Conservation (phyloP, 2,329 filamentous ascomycete genomes). For the Trichoderma citrinoviride region DNA sequence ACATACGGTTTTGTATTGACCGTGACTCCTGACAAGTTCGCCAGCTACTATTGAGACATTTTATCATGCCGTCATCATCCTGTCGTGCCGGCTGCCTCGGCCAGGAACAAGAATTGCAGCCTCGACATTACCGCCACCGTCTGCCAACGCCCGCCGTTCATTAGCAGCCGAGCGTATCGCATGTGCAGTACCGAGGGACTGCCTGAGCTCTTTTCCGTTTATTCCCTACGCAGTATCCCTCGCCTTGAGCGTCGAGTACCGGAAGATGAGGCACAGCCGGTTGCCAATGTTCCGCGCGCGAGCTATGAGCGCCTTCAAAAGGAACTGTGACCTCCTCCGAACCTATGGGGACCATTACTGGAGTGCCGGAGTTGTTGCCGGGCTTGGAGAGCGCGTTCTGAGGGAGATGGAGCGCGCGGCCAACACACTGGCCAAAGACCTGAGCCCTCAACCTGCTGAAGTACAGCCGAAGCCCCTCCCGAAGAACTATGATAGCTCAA, state of each 20-base stretch:
- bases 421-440: conserved; percentile 42
- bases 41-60: conserved; percentile 60
- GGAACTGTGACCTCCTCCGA: conserved; percentile 52
- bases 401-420: conserved; percentile 56
- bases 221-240: conserved; percentile 62
- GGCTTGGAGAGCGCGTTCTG: conserved; percentile 54
- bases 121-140: conserved; percentile 45
- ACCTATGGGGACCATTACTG: conserved; percentile 57
- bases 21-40: neutral
- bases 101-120: conserved; percentile 40
- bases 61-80: conserved; percentile 62
- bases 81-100: conserved; percentile 56
- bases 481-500: conserved; percentile 10
- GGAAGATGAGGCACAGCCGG: conserved; percentile 61
- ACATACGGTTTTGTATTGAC: too few relatives aligned
- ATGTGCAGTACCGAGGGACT: conserved; percentile 51
- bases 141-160: conserved; percentile 55
- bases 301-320: conserved; percentile 54
- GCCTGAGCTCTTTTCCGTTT: conserved; percentile 54
- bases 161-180: conserved; percentile 58
- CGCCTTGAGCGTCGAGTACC: conserved; percentile 60
- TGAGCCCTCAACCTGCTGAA: conserved; percentile 30
- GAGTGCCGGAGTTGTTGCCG: conserved; percentile 54
- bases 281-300: conserved; percentile 57
- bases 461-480: conserved; percentile 24